Conservation (phyloP, 805 yeast species). For the Candida insectalens region DNA sequence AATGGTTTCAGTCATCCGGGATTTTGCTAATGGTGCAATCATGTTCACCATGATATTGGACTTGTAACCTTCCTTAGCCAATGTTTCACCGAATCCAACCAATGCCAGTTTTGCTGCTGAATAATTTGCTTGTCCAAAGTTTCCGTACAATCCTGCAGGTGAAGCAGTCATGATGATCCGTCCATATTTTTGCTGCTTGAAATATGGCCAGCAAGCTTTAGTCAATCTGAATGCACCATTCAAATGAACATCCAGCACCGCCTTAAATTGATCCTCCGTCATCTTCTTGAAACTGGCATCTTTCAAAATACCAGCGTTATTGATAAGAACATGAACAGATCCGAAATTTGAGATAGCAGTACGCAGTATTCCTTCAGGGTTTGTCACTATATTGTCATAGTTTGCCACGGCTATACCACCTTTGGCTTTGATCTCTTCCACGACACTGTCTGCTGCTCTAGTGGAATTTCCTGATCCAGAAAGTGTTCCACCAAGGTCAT, state of each 20-base stretch:
- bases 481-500: slow-evolving; percentile 83
- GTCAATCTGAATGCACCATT: slow-evolving; percentile 83
- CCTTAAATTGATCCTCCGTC: slow-evolving; percentile 68
- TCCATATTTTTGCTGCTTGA: slow-evolving; percentile 79
- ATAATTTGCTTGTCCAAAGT: slow-evolving; percentile 94
- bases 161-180: slow-evolving; percentile 90
- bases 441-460: slow-evolving; percentile 82
- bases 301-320: slow-evolving; percentile 92
- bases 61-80: slow-evolving; percentile 87
- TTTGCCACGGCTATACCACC: slow-evolving; percentile 92
- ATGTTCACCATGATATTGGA: slow-evolving; percentile 78
- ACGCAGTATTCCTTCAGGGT: slow-evolving; percentile 76
- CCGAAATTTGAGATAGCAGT: slow-evolving; percentile 85
- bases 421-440: slow-evolving; percentile 61
- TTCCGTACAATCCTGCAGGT: slow-evolving; percentile 95
- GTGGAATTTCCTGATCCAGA: slow-evolving; percentile 62
- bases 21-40: slow-evolving; percentile 91
- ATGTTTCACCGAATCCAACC: slow-evolving; percentile 87
- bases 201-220: slow-evolving; percentile 85
- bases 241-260: slow-evolving; percentile 80
- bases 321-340: slow-evolving; percentile 77
- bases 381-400: slow-evolving; percentile 76
- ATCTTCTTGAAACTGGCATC: slow-evolving; percentile 83
- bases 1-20: slow-evolving; percentile 90
- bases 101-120: slow-evolving; percentile 87